A percentile compares a stretch with the other conserved stretches of the same genome.
phyloP scores from a whole-genome alignment of 2,329 filamentous ascomycete species.

The Chaetothyriales sp. region DNA sequence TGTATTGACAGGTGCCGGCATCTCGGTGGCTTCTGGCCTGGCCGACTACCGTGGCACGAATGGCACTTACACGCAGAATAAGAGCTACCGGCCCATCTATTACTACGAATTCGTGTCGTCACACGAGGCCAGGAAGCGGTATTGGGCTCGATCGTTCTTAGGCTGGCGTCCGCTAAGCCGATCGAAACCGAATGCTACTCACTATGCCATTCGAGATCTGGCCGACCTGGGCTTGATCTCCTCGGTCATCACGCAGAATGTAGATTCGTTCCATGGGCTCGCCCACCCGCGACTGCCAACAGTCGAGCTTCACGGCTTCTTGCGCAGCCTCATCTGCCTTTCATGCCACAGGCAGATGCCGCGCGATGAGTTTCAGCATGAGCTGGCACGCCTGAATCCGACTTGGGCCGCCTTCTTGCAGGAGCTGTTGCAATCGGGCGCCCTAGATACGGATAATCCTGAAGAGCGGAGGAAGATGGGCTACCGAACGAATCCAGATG shows the following conservation, averaged over 20 bases:
- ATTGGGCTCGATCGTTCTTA: conserved; percentile 90
- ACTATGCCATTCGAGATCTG: conserved; percentile 62
- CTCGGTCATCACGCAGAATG: conserved; percentile 84
- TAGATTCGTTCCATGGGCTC: conserved; percentile 77
- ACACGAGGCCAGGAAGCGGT: conserved; percentile 78
- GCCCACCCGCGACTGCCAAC: conserved; percentile 64
- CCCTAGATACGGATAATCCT: conserved; percentile 64
- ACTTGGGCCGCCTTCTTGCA: conserved; percentile 66
- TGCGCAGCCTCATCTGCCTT: conserved; percentile 67
- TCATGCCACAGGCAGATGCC: conserved; percentile 61
- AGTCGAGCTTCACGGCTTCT: conserved; percentile 80
- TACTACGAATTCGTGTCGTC: conserved; percentile 72
- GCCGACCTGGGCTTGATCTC: conserved; percentile 58
- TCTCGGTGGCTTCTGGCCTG: conserved; percentile 83
- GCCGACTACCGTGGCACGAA: conserved; percentile 83
- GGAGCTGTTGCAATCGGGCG: conserved; percentile 58
- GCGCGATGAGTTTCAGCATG: conserved; percentile 59
- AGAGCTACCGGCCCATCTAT: conserved; percentile 81
- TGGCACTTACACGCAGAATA: conserved; percentile 87
- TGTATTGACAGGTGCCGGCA: conserved; percentile 68
- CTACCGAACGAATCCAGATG: conserved; percentile 79
- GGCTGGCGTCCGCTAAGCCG: conserved; percentile 75
- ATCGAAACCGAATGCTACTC: conserved; percentile 65
- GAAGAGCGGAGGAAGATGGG: conserved; percentile 53
- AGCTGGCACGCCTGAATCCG: conserved; percentile 68